Base-by-base conservation (phyloP, 768 basidiomycete genomes). In the Trametes elegans region DNA sequence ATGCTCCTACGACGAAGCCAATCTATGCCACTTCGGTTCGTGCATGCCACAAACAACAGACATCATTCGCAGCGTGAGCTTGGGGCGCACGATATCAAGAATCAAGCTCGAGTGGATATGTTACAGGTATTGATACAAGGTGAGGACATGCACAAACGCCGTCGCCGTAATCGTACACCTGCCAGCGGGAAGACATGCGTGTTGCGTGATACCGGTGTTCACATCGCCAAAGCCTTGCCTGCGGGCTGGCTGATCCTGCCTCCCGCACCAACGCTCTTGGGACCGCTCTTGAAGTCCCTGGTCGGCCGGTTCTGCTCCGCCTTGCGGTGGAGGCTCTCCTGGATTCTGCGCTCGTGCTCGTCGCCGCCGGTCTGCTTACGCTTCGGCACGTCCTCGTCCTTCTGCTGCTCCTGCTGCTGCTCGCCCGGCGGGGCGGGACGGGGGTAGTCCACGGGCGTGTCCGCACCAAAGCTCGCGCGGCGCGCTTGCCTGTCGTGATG, bases 281-380 rank as follows among this genome's bases (percentile, higher is more conserved):
- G 27, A 1, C 40, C 39, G 16, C 19, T 27, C 46, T 55, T 51
- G 38, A 53, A 38, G 19, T 63, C 60, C 18, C 32, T 44, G 36
- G 49, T 53, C 21, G 62, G 62, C 45, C 62, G 47, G 62, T 63
- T 63, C 38, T 53, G 51, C 46, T 61, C 62, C 21, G 55, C 53
- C 55, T 61, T 61, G 32, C 62, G 39, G 41, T 61, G 46, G 13
- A 61, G 39, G 49, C 55, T 59, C 55, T 63, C 62, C 32, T 59
- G 55, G 29, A 63, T 57, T 16, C 62, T 47, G 11, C 62, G 59
- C 48, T 63, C 62, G 52, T 63, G 62, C 48, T 63, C 62, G 48
- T 63, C 59, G 7, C 57, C 62, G 21, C 62, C 60, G 16, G 39
- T 57, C 28, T 56, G 57, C 55, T 55, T 63, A 41, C 40, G 48